A percentile compares a stretch with the other conserved stretches of the same genome.
These are phyloP conservation scores for Mucor mucedo DNA, from an alignment of 371 early-diverging fungal genomes.

Conservation along the genomic window DNA sequence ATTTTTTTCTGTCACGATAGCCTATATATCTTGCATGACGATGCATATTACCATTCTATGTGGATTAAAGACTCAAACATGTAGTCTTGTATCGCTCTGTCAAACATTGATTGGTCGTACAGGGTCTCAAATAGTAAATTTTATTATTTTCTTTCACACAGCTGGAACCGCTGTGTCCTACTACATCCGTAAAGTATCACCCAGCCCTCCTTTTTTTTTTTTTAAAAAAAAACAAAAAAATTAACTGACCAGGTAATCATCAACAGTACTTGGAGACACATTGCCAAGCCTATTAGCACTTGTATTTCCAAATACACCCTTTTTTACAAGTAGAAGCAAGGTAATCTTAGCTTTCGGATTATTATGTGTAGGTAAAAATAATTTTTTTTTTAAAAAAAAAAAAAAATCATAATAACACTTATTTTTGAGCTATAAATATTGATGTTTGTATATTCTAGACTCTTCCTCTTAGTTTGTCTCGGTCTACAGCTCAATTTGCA, in stretches of 20 bases:
- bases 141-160: constrained; percentile 55
- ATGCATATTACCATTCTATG: constrained; percentile 54
- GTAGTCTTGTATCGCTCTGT: constrained; percentile 39
- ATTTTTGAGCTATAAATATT: too few species aligned
- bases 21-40: constrained; percentile 48
- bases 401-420: background rate
- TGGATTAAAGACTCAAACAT: constrained; percentile 42
- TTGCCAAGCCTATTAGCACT: constrained; percentile 45
- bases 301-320: constrained; percentile 21
- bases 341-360: constrained; percentile 48
- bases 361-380: constrained; percentile 33
- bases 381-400: too few species aligned
- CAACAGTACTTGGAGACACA: constrained; percentile 55
- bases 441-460: constrained; percentile 27
- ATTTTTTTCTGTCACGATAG: constrained; percentile 43
- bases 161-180: constrained; percentile 59
- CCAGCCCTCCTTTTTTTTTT: too few species aligned
- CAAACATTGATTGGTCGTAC: constrained; percentile 41
- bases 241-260: background rate
- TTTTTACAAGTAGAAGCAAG: constrained; percentile 31
- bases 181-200: constrained; percentile 39
- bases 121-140: constrained; percentile 49
- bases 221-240: background rate
- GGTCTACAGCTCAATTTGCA: constrained; percentile 55
- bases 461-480: constrained; percentile 51